Evolutionary conservation across 169 alveolate species (phyloP).

Genomic region (Cryptosporidium meleagridis): DNA sequence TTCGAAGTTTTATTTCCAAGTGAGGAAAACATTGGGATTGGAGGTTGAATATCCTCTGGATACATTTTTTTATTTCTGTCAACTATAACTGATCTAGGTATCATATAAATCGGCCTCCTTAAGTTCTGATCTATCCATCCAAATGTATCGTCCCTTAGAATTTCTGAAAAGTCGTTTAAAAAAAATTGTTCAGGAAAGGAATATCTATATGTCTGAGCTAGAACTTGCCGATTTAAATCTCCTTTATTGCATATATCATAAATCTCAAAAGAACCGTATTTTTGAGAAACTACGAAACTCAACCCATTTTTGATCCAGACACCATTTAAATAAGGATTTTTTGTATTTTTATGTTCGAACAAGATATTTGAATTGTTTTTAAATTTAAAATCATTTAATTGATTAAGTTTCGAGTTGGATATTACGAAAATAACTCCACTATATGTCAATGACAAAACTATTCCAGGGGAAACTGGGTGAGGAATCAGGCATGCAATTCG

Average conservation of each 20-base stretch:
- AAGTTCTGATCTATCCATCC: conserved; percentile 56
- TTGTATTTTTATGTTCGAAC: conserved; percentile 16
- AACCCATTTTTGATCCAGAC: conserved; percentile 50
- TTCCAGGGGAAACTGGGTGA: conserved; percentile 31
- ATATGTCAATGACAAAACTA: conserved; percentile 37
- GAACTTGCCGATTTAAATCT: background rate
- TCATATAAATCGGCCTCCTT: conserved; percentile 37
- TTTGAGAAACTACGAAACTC: conserved; percentile 69
- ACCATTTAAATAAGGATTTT: conserved; percentile 68
- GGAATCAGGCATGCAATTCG: conserved; percentile 34
- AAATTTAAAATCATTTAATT: background rate
- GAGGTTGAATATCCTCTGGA: conserved; percentile 55
- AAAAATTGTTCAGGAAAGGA: conserved; percentile 51
- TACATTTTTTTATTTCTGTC: conserved; percentile 55
- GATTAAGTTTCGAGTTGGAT: background rate
- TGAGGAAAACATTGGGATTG: conserved; percentile 31
- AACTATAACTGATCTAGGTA: conserved; percentile 50
- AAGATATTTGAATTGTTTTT: conserved; percentile 3
- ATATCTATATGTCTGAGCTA: conserved; percentile 58
- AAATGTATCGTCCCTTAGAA: conserved; percentile 6
- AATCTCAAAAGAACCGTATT: conserved; percentile 48
- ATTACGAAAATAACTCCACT: conserved; percentile 42
- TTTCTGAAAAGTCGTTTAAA: conserved; percentile 53
- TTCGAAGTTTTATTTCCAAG: conserved; percentile 13
- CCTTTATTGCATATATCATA: conserved; percentile 24